These are phyloP conservation scores for Candida pini DNA, from an alignment of 805 yeast species.

Conservation along the genomic window DNA sequence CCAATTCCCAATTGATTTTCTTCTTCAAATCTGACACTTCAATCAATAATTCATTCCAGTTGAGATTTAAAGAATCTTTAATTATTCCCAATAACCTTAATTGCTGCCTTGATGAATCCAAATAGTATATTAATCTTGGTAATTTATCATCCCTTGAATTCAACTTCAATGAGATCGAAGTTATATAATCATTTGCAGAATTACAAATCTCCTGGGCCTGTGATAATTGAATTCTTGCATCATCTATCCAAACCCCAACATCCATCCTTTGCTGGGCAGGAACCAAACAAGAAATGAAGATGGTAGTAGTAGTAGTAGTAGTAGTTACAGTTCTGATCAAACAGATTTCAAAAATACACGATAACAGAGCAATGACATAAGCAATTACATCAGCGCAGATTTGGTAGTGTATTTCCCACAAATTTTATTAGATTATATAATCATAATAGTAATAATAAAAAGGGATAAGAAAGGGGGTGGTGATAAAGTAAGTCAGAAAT, in stretches of 20 bases:
- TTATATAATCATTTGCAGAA: conserved; percentile 40
- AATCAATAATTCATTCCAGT: conserved; percentile 21
- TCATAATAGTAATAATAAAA: no score
- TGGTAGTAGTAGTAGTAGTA: no score
- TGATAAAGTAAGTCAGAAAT: background rate
- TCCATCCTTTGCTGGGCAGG: no score
- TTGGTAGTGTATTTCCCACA: no score
- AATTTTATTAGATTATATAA: no score
- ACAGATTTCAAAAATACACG: no score
- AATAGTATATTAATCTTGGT: conserved; percentile 39
- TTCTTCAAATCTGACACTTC: conserved; percentile 16
- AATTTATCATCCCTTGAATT: conserved; percentile 35
- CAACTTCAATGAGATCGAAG: conserved; percentile 31
- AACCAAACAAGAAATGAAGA: no score
- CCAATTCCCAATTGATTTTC: conserved; percentile 26
- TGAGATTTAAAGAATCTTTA: conserved; percentile 24
- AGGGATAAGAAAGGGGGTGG: background rate
- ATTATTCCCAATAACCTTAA: conserved; percentile 34
- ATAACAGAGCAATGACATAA: no score
- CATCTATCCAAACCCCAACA: conserved; percentile 40
- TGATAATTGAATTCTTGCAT: conserved; percentile 42
- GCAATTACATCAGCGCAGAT: no score
- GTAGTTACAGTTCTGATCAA: no score
- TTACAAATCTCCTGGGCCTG: conserved; percentile 47
- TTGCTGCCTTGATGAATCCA: conserved; percentile 43